Evolutionary conservation across 164 flowering plant genomes (phyloP).

Genomic region (Nymphaea colorata): DNA sequence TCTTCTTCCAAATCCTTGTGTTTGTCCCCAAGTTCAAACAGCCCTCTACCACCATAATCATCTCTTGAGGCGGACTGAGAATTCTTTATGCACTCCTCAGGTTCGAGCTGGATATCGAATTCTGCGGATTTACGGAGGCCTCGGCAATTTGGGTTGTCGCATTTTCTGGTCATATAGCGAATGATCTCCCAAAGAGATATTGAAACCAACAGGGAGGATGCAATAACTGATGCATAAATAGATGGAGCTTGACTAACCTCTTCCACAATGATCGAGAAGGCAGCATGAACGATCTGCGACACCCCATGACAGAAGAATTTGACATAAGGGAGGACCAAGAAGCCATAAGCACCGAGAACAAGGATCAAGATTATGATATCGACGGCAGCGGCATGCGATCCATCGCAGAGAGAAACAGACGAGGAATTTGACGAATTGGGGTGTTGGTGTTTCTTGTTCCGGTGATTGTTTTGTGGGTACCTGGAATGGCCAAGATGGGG

Average conservation of each 20-base stretch:
- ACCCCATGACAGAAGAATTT: conserved; percentile 15
- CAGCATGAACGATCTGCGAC: conserved; percentile 17
- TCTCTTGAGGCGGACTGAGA: conserved; percentile 15
- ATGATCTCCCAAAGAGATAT: conserved; percentile 38
- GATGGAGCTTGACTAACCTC: conserved; percentile 46
- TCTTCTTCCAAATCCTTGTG: conserved; percentile 72
- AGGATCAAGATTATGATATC: conserved; percentile 66
- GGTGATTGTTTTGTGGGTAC: conserved; percentile 11
- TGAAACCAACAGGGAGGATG: conserved; percentile 34
- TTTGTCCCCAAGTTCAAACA: conserved; percentile 56
- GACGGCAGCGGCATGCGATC: conserved; percentile 43
- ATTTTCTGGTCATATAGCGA: conserved; percentile 26
- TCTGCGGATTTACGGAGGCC: conserved; percentile 73
- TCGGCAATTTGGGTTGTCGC: conserved; percentile 62
- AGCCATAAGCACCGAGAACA: conserved; percentile 58
- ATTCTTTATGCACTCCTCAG: conserved; percentile 66
- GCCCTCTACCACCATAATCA: conserved; percentile 30
- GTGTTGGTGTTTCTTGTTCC: conserved; percentile 17
- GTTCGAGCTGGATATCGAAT: conserved; percentile 83
- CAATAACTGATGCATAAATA: conserved; percentile 43
- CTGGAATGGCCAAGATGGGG: conserved; percentile 5
- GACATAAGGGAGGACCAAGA: conserved; percentile 50
- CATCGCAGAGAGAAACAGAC: conserved; percentile 33
- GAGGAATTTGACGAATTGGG: conserved; percentile 19
- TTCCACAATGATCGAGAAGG: conserved; percentile 20